phyloP scores from a whole-genome alignment of 257 asterid genomes.

The Plantago elongata region DNA sequence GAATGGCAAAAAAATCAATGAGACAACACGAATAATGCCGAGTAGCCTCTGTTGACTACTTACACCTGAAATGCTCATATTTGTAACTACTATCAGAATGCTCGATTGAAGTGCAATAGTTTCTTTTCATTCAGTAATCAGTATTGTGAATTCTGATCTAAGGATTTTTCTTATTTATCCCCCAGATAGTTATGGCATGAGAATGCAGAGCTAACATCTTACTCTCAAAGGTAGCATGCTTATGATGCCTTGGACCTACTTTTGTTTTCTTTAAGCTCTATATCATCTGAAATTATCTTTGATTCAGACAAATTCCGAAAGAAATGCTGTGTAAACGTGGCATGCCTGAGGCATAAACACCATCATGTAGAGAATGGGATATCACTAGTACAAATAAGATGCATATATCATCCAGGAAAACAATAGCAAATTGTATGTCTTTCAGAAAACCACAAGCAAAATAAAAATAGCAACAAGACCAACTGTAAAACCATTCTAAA shows the following conservation, averaged over 20 bases:
- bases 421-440: too few species aligned
- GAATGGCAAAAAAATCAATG: neutral
- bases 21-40: neutral
- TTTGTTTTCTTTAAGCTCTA: neutral
- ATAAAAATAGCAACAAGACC: too few species aligned
- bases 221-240: neutral
- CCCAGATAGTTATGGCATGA: neutral
- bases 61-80: too few species aligned
- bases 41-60: too few species aligned
- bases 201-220: neutral
- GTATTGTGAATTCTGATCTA: neutral
- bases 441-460: too few species aligned
- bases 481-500: neutral
- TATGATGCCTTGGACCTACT: neutral
- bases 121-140: neutral
- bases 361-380: neutral
- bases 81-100: too few species aligned
- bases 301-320: neutral
- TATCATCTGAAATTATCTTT: neutral
- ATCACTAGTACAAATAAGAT: neutral
- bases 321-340: neutral
- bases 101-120: too few species aligned
- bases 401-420: neutral
- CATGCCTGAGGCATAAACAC: constrained; percentile 1
- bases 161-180: neutral